Evolutionary conservation across 2,329 filamentous ascomycete genomes (phyloP).

Genomic region (Curvularia hawaiiensis): DNA sequence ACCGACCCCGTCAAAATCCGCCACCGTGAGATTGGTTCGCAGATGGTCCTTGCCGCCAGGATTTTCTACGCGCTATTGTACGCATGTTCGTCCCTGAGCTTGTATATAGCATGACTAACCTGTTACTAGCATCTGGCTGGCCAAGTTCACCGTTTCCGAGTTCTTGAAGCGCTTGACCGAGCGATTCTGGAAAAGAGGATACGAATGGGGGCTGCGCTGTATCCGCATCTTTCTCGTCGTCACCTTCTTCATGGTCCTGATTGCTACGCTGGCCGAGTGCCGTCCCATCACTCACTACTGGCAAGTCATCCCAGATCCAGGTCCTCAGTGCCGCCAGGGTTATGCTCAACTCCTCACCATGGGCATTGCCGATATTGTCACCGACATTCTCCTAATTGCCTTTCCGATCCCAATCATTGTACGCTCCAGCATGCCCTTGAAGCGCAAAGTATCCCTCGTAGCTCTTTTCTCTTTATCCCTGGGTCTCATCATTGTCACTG

Average conservation of each 20-base stretch:
- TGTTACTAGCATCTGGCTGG: slow-evolving; percentile 76
- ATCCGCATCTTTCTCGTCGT: slow-evolving; percentile 76
- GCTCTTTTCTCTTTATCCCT: slow-evolving; percentile 85
- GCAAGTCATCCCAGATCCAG: slow-evolving; percentile 74
- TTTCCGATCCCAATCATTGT: slow-evolving; percentile 92
- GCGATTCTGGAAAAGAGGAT: slow-evolving; percentile 78
- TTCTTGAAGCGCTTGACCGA: slow-evolving; percentile 87
- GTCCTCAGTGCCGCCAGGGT: slow-evolving; percentile 81
- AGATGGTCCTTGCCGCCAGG: slow-evolving; percentile 78
- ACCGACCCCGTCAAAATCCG: slow-evolving; percentile 61
- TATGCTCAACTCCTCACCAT: slow-evolving; percentile 88
- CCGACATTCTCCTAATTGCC: slow-evolving; percentile 82
- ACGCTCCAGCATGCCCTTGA: slow-evolving; percentile 73
- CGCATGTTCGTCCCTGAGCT: slow-evolving; percentile 38
- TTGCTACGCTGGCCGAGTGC: slow-evolving; percentile 85
- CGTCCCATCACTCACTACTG: slow-evolving; percentile 63
- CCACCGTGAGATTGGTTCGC: slow-evolving; percentile 73
- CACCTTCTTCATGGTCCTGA: slow-evolving; percentile 81
- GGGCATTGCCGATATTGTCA: slow-evolving; percentile 86
- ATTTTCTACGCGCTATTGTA: slow-evolving; percentile 91
- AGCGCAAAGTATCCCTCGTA: slow-evolving; percentile 79
- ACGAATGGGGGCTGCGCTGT: slow-evolving; percentile 70
- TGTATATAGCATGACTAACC: slow-evolving; percentile 13
- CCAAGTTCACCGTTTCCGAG: slow-evolving; percentile 88
- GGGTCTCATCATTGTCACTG: slow-evolving; percentile 76